Evolutionary conservation across 768 basidiomycete species (phyloP), one percentile per base, ranked within the genome.

Genomic region (Neoboletus brunneissimus): DNA sequence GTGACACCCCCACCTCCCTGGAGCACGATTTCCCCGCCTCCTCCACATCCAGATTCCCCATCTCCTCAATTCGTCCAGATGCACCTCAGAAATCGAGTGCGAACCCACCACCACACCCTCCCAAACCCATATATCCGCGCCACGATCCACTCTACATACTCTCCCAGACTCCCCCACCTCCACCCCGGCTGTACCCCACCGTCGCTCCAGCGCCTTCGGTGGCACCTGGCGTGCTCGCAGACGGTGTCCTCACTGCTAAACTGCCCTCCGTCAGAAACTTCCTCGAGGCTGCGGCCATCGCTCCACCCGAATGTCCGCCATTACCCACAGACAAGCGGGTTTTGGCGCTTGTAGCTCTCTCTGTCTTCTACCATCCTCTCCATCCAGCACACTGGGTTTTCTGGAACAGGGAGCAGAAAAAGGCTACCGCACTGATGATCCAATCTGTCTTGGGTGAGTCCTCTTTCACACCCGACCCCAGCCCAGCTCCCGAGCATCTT

Each of bases 311-410:
- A 69, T 82, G 57, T 73, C 80, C 52, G 4, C 70, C 34, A 54
- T 74, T 35, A 64, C 81, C 48, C 75, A 77, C 41, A 71, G 79
- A 54, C 66, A 65, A 61, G 38, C 64, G 76, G 54, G 67, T 86
- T 54, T 78, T 84, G 57, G 77, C 79, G 27, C 80, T 88, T 51
- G 82, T 80, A 5, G 86, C 86, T 3, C 79, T 88, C 57, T 77
- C 79, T 11, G 80, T 87, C 13, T 79, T 85, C 60, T 78, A 82
- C 62, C 73, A 75, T 47, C 80, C 79, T 16, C 73, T 76, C 31
- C 79, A 85, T 66, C 79, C 79, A 15, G 81, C 78, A 7, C 85
- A 86, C 62, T 82, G 82, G 80, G 69, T 82, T n/a, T 81, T 88
- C 65, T 88, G 86, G 86, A 78, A 76, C 45, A 76, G 75, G 57